Conservation (phyloP, 1,139 yeast genomes). For the Lodderomyces parapsilosis region DNA sequence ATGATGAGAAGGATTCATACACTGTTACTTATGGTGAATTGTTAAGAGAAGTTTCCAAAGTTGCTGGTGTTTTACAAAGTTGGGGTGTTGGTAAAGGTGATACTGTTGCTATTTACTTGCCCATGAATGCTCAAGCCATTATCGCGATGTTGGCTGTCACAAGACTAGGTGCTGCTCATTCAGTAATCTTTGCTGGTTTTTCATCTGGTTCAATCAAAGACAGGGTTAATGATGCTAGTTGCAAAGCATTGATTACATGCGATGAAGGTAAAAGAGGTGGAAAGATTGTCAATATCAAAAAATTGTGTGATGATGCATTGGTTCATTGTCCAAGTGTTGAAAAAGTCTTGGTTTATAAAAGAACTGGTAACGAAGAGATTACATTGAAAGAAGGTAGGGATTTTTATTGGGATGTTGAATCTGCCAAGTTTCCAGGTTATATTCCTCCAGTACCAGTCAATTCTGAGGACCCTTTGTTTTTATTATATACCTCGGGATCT, state of each 20-base stretch:
- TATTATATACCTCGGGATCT: slow-evolving; percentile 93
- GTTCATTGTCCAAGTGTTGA: slow-evolving; percentile 74
- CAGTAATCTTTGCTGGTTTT: slow-evolving; percentile 96
- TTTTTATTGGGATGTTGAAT: slow-evolving; percentile 90
- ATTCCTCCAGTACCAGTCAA: slow-evolving; percentile 84
- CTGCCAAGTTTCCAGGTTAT: slow-evolving; percentile 78
- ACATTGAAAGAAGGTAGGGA: slow-evolving; percentile 83
- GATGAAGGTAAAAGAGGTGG: slow-evolving; percentile 98
- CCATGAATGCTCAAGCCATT: slow-evolving; percentile 96
- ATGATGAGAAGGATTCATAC: slow-evolving; percentile 75
- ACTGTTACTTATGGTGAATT: slow-evolving; percentile 82
- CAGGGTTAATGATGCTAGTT: slow-evolving; percentile 85
- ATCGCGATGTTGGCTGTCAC: slow-evolving; percentile 93
- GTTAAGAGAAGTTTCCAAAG: slow-evolving; percentile 80
- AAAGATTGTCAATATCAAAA: slow-evolving; percentile 84
- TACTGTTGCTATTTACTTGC: slow-evolving; percentile 93
- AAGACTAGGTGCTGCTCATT: slow-evolving; percentile 94
- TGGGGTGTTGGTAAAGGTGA: slow-evolving; percentile 95
- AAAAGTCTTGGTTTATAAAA: slow-evolving; percentile 80
- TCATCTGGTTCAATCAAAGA: slow-evolving; percentile 91
- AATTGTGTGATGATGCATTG: slow-evolving; percentile 92
- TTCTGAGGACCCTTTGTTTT: slow-evolving; percentile 90
- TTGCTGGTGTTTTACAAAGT: slow-evolving; percentile 79
- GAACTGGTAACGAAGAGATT: slow-evolving; percentile 72
- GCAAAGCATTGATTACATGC: slow-evolving; percentile 88